Base-by-base conservation (phyloP, 2,329 filamentous ascomycete genomes). In the Fusarium robinianum region DNA sequence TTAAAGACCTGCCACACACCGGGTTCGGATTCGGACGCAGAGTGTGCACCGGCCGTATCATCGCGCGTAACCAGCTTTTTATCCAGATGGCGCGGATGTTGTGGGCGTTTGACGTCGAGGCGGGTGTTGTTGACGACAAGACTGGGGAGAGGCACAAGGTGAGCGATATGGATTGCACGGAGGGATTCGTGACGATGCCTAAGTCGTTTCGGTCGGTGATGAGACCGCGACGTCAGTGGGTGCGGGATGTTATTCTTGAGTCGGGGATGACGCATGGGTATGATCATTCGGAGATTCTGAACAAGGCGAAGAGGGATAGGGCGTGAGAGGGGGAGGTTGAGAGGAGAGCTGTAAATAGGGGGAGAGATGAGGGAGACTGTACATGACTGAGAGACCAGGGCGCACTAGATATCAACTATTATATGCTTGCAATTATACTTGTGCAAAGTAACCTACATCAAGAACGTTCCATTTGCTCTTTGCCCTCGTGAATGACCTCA, bases 1-100 rank as follows among this genome's bases (percentile, higher is more conserved):
- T 63, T 12, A 62, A 61, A 24, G 55, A 64, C 15, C 53, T 69
- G 39, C 65, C 67, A 0, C 55, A 63, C 3, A 53, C 61, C 1
- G 69, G 70, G 6, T 78, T 80, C 39, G 77, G 76, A 0, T 79
- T 72, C 41, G 77, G 77, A 1, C 63, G 75, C 3, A 60, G 77
- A 1, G 63, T 73, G 1, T 72, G 69, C 16, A 66, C 63, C 3
- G 66, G 66, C 0, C 71, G 73, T 8, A 69, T 76, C 47, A 68
- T 81, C 11, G 75, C 76, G 1, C 71, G 77, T 24, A 71, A 74
- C 15, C 69, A 67, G 10, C 58, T 78, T 5, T 74, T 69, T 43
- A 58, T 74, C 5, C 57, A 57, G 16, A 62, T 74, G 19, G 64
- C 73, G 1, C 65, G 69, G 12, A 33, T 77, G 17, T 55, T 83